Evolutionary conservation across 2,329 filamentous ascomycete species (phyloP), one percentile per base, ranked within the genome.

Genomic region (Parastagonospora nodorum): DNA sequence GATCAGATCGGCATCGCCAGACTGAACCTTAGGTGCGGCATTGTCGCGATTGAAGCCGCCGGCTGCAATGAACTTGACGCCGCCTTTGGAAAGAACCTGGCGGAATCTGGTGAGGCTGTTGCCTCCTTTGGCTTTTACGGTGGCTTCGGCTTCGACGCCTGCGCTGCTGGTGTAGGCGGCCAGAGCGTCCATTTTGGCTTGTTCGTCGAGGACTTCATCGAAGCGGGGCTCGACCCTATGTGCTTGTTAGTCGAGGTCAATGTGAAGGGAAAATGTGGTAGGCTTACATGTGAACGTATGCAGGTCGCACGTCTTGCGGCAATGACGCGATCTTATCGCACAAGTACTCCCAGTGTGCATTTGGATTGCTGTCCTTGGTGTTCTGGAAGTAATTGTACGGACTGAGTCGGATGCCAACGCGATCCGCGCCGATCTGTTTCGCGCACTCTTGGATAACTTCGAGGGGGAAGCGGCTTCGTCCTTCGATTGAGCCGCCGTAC

Each of bases 1-100:
- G 48, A 78, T 65, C 8, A 62, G 72, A 46, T 79, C 69, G 2
- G 68, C 68, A 24, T 68, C 61, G 12, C 56, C 61, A 1, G 77
- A 70, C 51, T 81, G 79, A 9, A 83, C 60, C 35, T 80, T 75
- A 1, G 77, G 79, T 72, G 76, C 80, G 0, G 74, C 75, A 53
- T 82, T 84, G 32, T 71, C 72, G 36, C 82, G 74, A 44, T 80
- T 73, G 67, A 79, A 85, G 0, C 82, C 82, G 5, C 82, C 82
- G 0, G 79, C 82, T 0, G 81, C 78, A 53, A 85, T 77, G 67
- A 85, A 82, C 0, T 81, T 82, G 0, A 81, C 81, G 5, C 72
- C 67, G 2, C 76, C 77, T 52, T 55, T 73, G 48, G 42, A 56
- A 44, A 83, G 79, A 51, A 84, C 84, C 9, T 75, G 57, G 15